Percentiles rank a stretch among this genome's conserved stretches.
Conservation (phyloP, 2,329 filamentous ascomycete species). For the Arthrobotrys iridis region DNA sequence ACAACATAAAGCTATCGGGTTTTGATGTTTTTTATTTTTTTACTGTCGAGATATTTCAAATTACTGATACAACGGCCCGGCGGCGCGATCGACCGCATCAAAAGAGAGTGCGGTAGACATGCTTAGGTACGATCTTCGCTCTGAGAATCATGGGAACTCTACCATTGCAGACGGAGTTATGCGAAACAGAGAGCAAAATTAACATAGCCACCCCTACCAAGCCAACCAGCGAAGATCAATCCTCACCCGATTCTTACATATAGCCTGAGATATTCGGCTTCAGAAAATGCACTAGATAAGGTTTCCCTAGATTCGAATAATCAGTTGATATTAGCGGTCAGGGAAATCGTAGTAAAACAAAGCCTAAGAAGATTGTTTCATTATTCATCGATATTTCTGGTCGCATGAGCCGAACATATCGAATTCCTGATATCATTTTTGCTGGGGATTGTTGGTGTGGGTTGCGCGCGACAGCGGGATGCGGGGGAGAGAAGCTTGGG, state of each 20-base stretch:
- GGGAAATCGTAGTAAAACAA: not conserved
- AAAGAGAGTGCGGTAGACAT: not conserved
- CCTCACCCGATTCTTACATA: not conserved
- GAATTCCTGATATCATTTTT: too few species aligned
- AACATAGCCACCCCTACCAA: too few species aligned
- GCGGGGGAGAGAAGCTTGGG: not conserved
- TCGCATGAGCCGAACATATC: too few species aligned
- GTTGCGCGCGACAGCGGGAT: not conserved
- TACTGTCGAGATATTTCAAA: too few species aligned
- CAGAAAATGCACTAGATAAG: not conserved
- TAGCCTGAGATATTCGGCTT: slow-evolving; percentile 13
- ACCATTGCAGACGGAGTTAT: not conserved
- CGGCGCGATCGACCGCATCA: slow-evolving; percentile 28
- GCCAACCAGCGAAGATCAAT: not conserved
- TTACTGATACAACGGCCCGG: slow-evolving; percentile 11
- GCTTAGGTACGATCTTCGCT: not conserved
- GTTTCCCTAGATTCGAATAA: not conserved
- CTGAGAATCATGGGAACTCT: not conserved
- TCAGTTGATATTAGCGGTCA: not conserved
- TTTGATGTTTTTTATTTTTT: too few species aligned
- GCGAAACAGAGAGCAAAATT: not conserved
- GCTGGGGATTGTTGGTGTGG: too few species aligned
- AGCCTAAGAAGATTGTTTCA: too few species aligned
- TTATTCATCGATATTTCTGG: too few species aligned
- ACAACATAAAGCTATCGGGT: too few species aligned